These are phyloP conservation scores for Pythium sp. DNA, from an alignment of 352 stramenopile species.

Conservation along the genomic window DNA sequence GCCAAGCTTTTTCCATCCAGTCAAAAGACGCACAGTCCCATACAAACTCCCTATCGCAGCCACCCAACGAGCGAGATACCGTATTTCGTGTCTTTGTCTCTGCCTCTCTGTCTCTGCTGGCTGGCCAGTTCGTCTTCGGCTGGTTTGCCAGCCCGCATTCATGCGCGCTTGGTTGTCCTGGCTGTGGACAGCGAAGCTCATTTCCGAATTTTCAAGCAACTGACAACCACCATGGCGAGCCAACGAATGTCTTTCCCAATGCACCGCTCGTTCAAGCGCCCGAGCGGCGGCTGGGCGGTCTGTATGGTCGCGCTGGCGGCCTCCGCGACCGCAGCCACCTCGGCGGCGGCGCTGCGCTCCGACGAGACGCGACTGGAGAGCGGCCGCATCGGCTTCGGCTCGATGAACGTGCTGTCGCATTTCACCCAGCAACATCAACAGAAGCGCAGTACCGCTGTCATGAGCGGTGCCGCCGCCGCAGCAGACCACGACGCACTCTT, in stretches of 20 bases:
- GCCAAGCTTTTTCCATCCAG: background rate
- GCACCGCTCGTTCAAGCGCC: slow-evolving; percentile 1
- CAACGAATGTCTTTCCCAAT: background rate
- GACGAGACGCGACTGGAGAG: slow-evolving; percentile 3
- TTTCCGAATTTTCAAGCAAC: background rate
- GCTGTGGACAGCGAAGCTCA: background rate
- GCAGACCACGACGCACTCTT: background rate
- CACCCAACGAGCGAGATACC: background rate
- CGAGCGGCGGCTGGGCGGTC: slow-evolving; percentile 4
- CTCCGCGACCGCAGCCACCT: background rate
- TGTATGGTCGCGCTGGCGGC: background rate
- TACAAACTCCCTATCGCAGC: background rate
- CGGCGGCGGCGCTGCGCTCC: background rate
- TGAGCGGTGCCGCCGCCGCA: background rate
- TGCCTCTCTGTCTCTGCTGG: background rate
- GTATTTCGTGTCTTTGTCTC: background rate
- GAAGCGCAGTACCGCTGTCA: background rate
- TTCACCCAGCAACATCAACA: slow-evolving; percentile 1
- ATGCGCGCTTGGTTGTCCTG: background rate
- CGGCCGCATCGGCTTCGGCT: slow-evolving; percentile 9
- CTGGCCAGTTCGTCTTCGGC: background rate
- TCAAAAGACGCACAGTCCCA: background rate
- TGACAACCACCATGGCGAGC: background rate
- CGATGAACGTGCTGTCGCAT: background rate
- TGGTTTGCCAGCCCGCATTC: background rate